Percentiles rank a stretch among this genome's conserved stretches.
phyloP scores from a whole-genome alignment of 1,284 basidiomycete species.

The Austropuccinia psidii region DNA sequence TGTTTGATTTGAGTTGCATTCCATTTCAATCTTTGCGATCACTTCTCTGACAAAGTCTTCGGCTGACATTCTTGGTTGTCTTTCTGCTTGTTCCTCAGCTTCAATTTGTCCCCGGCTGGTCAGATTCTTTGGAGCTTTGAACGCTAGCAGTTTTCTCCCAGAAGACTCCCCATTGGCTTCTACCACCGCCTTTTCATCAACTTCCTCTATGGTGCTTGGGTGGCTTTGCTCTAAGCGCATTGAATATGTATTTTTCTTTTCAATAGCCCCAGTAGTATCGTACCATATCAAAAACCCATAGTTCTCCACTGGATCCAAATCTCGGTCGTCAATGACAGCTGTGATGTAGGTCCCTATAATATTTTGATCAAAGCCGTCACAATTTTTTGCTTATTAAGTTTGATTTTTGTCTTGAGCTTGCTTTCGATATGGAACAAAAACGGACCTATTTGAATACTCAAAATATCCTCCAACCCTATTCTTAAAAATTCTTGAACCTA shows the following conservation, averaged over 20 bases:
- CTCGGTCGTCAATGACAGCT: constrained; percentile 79
- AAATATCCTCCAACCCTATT: constrained; percentile 73
- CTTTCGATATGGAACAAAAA: background rate
- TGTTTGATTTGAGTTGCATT: background rate
- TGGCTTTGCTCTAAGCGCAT: constrained; percentile 51
- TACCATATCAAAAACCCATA: constrained; percentile 73
- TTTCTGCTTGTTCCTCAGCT: background rate
- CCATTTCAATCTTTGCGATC: background rate
- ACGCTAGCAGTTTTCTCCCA: background rate
- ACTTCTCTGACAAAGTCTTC: background rate
- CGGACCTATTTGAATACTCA: constrained; percentile 71
- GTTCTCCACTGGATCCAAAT: constrained; percentile 74
- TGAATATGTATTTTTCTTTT: constrained; percentile 69
- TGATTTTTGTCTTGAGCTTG: background rate
- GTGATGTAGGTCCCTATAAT: constrained; percentile 60
- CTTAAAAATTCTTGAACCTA: constrained; percentile 51
- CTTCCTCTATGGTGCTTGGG: too few relatives aligned
- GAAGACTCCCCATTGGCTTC: background rate
- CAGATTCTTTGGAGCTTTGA: background rate
- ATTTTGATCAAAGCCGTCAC: background rate
- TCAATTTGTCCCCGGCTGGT: background rate
- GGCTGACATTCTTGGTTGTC: background rate
- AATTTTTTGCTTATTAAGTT: background rate
- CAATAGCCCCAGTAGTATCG: constrained; percentile 57
- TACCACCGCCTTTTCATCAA: background rate